phyloP scores from a whole-genome alignment of 495 filamentous ascomycete genomes.

The Niebla homalea region DNA sequence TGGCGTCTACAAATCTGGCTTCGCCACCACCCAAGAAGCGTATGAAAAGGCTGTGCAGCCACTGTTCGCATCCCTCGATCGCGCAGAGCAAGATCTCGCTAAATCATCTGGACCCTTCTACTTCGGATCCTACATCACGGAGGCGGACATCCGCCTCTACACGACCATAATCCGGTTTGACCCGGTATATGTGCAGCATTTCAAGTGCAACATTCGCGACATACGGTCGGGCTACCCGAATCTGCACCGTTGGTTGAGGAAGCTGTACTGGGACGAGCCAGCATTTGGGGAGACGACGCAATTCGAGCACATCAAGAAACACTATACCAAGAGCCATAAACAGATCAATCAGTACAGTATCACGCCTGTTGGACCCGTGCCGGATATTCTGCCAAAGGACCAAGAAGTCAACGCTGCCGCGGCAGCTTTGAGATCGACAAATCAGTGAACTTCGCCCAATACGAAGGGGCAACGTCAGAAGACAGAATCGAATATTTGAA shows the following conservation, averaged over 20 bases:
- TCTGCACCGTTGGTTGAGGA: conserved; percentile 53
- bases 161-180: conserved; percentile 81
- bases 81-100: conserved; percentile 51
- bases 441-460: conserved; percentile 1
- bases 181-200: conserved; percentile 81
- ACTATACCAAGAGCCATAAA: conserved; percentile 58
- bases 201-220: conserved; percentile 81
- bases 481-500: no score
- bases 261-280: conserved; percentile 54
- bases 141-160: conserved; percentile 71
- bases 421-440: conserved; percentile 21
- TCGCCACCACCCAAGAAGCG: conserved; percentile 57
- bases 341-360: conserved; percentile 51
- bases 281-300: conserved; percentile 50
- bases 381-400: conserved; percentile 46
- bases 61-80: conserved; percentile 62
- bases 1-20: conserved; percentile 69
- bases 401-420: conserved; percentile 46
- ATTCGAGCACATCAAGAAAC: conserved; percentile 60
- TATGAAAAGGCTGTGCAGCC: conserved; percentile 54
- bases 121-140: conserved; percentile 56
- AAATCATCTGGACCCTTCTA: conserved; percentile 47
- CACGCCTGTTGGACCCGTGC: conserved; percentile 51
- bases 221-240: conserved; percentile 65
- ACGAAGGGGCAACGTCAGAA: no score